A percentile compares a stretch with the other conserved stretches of the same genome.
These are phyloP conservation scores for Lachancea lanzarotensis DNA, from an alignment of 805 yeast genomes.

Conservation along the genomic window DNA sequence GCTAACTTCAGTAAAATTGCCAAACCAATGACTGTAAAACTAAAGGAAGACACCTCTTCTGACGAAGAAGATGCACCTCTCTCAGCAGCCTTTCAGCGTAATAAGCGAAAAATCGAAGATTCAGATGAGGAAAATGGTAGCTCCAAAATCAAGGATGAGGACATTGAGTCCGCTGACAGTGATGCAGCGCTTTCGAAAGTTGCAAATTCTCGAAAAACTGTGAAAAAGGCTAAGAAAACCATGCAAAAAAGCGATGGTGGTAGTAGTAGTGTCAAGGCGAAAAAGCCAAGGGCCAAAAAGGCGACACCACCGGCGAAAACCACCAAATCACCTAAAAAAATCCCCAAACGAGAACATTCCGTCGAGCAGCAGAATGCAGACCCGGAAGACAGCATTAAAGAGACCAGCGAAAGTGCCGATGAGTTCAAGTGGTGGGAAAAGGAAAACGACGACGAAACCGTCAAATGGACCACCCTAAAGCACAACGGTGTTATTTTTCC, in stretches of 20 bases:
- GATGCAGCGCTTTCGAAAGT: conserved; percentile 11
- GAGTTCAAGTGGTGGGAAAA: conserved; percentile 84
- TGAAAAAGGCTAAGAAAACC: not conserved
- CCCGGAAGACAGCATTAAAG: conserved; percentile 27
- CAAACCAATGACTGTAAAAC: conserved; percentile 5
- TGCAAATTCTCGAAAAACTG: not conserved
- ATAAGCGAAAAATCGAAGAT: conserved; percentile 10
- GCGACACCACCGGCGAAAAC: not conserved
- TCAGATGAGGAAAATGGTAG: conserved; percentile 21
- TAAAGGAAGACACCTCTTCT: conserved; percentile 8
- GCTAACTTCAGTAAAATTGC: too few species aligned
- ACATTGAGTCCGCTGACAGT: conserved; percentile 11
- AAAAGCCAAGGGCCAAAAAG: not conserved
- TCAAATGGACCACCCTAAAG: conserved; percentile 79
- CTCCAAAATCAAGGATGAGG: conserved; percentile 9
- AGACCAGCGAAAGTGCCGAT: conserved; percentile 50
- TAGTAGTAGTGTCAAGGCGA: not conserved
- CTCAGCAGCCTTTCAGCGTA: conserved; percentile 16
- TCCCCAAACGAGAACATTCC: conserved; percentile 3
- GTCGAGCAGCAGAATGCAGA: conserved; percentile 15
- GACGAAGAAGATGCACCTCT: conserved; percentile 12
- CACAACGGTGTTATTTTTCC: conserved; percentile 94
- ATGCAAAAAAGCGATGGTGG: not conserved
- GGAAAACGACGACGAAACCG: conserved; percentile 57
- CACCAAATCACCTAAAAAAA: conserved; percentile 11